A percentile compares a stretch with the other conserved stretches of the same genome.
These are phyloP conservation scores for Pythium guiyangense DNA, from an alignment of 352 stramenopile genomes.

Conservation along the genomic window DNA sequence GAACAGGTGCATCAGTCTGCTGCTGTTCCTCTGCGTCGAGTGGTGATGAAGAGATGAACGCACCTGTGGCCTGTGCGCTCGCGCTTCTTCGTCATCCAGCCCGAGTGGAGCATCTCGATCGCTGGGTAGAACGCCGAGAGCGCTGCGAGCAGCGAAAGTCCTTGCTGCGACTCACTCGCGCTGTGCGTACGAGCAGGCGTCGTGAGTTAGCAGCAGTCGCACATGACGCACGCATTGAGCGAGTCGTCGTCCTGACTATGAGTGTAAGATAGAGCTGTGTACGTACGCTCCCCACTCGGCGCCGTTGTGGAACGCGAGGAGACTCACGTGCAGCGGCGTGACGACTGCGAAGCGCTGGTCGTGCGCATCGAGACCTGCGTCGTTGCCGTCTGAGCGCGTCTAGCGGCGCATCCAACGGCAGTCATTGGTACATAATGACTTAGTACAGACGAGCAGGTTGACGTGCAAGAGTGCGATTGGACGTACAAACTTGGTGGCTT, in stretches of 20 bases:
- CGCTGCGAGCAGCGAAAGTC: constrained; percentile 63
- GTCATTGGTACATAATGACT: background rate
- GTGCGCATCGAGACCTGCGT: constrained; percentile 41
- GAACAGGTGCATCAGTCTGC: background rate
- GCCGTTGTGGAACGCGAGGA: constrained; percentile 74
- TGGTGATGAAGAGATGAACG: background rate
- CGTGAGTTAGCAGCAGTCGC: background rate
- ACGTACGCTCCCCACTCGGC: constrained; percentile 55
- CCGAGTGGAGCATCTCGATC: constrained; percentile 62
- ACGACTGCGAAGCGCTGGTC: constrained; percentile 79
- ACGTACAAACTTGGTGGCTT: constrained; percentile 58
- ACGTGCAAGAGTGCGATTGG: background rate
- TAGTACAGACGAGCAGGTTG: background rate
- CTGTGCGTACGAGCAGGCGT: constrained; percentile 13
- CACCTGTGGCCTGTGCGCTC: constrained; percentile 64
- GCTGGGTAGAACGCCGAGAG: constrained; percentile 75
- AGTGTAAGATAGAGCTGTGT: background rate
- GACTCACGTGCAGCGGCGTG: constrained; percentile 62
- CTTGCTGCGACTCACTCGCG: constrained; percentile 70
- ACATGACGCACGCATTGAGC: background rate
- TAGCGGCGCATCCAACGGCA: constrained; percentile 7
- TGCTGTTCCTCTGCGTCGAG: background rate
- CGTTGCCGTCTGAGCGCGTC: constrained; percentile 53
- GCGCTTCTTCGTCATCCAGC: constrained; percentile 71
- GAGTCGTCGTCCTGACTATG: no score